Base-by-base conservation (phyloP, 2,329 filamentous ascomycete species). In the Aureobasidium sp. region DNA sequence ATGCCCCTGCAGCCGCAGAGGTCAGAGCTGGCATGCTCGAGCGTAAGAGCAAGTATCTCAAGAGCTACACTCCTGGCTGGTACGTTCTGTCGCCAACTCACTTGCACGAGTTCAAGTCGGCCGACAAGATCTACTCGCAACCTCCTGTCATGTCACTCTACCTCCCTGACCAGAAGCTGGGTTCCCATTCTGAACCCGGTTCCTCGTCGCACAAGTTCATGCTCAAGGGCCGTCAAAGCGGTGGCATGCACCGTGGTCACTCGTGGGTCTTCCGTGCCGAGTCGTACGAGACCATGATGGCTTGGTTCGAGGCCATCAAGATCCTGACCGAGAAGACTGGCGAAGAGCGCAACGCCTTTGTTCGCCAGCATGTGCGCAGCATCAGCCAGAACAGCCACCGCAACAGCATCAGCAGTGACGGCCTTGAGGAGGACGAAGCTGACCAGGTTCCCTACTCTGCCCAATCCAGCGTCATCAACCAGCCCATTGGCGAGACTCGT, bases 71-170 rank as follows among this genome's bases (percentile, higher is more conserved):
- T 8, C 89, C 91, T 29, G 93, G 93, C 71, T 97, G 93, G 92
- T 97, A 97, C 75, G 91, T 97, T 52, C 80, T 99, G 68, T 96
- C 94, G 68, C 90, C 94, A 17, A 97, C 94, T 62, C 94, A 99
- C 76, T 83, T 99, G 25, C 94, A 99, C 78, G 94, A 99, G 76
- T 99, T 97, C 83, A 97, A 96, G 74, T 96, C 91, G n/a, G 91
- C 91, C 67, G 93, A 97, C 76, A 92, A 93, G 73, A 88, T 87
- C 66, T 81, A 82, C 68, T 82, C 84, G 64, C 90, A 94, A 75
- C 87, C 89, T 42, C 94, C 94, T 0, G 85, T 97, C 72, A 97
- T 99, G 93, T 97, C 94, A 45, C 81, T 99, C 62, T 96, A 94
- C 72, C 84, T 99, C 31, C 89, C 89, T 7, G 94, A 97, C 68